Base-by-base conservation (phyloP, 495 filamentous ascomycete species). In the Aspergillus nidulans region DNA sequence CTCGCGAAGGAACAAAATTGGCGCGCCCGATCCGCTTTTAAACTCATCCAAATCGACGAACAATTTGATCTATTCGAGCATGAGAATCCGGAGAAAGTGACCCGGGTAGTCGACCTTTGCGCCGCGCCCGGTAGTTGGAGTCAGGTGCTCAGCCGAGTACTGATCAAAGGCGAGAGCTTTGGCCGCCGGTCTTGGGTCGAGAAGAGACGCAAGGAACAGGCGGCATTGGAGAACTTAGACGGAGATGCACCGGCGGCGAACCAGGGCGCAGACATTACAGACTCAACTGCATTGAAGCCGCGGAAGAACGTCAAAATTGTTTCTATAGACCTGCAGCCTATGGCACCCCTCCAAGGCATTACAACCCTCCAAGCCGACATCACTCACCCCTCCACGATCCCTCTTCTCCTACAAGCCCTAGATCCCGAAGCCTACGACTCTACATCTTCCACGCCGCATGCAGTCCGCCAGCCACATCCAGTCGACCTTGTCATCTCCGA, bases 1-100 rank as follows among this genome's bases (percentile, higher is more conserved):
- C 86, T 98, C 7, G 94, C 94, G 4, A 98, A 98, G 74, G 94
- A 98, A 64, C 91, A 97, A 79, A 92, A 94, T 54, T 98, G 92
- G 92, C 89, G 94, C 23, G 94, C 94, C 15, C 87, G 94, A 47
- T 92, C 88, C 53, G 94, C 94, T 28, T 98, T 95, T 83, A 98
- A 98, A 66, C 81, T 98, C 39, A 83, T 98, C 24, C 94, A 98
- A 67, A 83, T 98, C 41, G 89, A 97, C 67, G 91, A 96, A 80
- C 87, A 95, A 76, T 98, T 97, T 80, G 86, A 96, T 66, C 83
- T 98, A 42, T 95, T 98, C 71, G 78, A 86, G 47, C 69, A 77
- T 50, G 73, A 75, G 61, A 65, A 75, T 53, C 75, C 73, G 21
- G 75, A 81, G 56, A 77, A 76, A 47, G 90, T 96, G 45, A 92